These are phyloP conservation scores for Taiwanofungus camphoratus DNA, from an alignment of 1,284 basidiomycete genomes.

Conservation along the genomic window DNA sequence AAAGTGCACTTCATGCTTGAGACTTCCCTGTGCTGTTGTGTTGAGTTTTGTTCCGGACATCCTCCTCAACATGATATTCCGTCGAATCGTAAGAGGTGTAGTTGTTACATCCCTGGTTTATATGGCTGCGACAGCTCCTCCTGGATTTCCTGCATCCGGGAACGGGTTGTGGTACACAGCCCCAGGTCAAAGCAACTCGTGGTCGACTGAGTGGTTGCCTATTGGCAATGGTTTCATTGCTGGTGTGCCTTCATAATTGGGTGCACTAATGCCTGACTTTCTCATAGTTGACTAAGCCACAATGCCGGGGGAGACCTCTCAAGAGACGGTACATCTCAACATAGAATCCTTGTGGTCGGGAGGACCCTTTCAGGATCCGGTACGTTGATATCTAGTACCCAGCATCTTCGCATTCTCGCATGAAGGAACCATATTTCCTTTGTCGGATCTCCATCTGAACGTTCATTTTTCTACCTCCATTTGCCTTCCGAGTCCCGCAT, in stretches of 20 bases:
- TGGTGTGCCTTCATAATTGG: conserved; percentile 31
- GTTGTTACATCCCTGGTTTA: conserved; percentile 9
- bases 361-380: conserved; percentile 63
- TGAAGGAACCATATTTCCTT: too few relatives aligned
- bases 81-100: too few relatives aligned
- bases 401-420: too few relatives aligned
- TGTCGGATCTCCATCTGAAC: background rate
- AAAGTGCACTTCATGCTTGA: too few relatives aligned
- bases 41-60: too few relatives aligned
- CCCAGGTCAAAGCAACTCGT: conserved; percentile 38
- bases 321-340: conserved; percentile 62
- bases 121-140: conserved; percentile 30
- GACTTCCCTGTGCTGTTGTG: too few relatives aligned
- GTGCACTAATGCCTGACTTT: background rate
- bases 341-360: conserved; percentile 74
- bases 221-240: conserved; percentile 71
- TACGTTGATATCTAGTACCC: conserved; percentile 35
- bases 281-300: conserved; percentile 39
- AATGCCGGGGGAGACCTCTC: conserved; percentile 53
- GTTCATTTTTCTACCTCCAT: too few relatives aligned
- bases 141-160: conserved; percentile 60
- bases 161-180: conserved; percentile 67
- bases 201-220: conserved; percentile 58
- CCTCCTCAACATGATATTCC: too few relatives aligned
- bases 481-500: too few relatives aligned